These are phyloP conservation scores for Closterium sp. DNA, from an alignment of 139 green algal genomes.

Conservation along the genomic window DNA sequence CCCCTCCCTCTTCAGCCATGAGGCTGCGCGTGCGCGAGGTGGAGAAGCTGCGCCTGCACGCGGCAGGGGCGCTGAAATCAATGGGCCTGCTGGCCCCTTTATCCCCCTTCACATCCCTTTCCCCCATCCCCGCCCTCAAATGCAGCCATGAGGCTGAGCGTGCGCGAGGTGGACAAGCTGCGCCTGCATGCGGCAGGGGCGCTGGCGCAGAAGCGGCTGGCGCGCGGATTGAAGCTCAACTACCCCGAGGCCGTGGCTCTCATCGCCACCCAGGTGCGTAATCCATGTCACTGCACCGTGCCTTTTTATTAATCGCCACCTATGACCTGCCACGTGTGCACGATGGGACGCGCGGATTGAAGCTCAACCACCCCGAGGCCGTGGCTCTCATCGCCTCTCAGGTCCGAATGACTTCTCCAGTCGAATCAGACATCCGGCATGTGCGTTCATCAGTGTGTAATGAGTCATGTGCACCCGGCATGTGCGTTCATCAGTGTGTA, in stretches of 20 bases:
- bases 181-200: slow-evolving; percentile 26
- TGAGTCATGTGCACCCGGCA: too few species aligned
- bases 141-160: slow-evolving; percentile 51
- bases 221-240: slow-evolving; percentile 53
- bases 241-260: slow-evolving; percentile 54
- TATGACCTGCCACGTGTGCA: too few species aligned
- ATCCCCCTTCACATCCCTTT: neutral
- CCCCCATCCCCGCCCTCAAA: neutral
- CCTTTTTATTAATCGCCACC: too few species aligned
- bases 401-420: too few species aligned
- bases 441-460: too few species aligned
- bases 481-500: too few species aligned
- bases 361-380: slow-evolving; percentile 58
- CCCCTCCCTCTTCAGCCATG: slow-evolving; percentile 29
- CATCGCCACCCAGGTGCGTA: slow-evolving; percentile 51
- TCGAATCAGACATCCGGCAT: too few species aligned
- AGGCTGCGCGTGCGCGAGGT: slow-evolving; percentile 48
- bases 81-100: too few species aligned
- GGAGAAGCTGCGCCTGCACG: slow-evolving; percentile 52
- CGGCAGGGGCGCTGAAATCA: slow-evolving; percentile 32
- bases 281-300: too few species aligned
- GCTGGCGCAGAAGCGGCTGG: slow-evolving; percentile 56
- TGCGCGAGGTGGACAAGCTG: slow-evolving; percentile 59
- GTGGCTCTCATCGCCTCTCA: slow-evolving; percentile 54
- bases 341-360: too few species aligned